These are phyloP conservation scores for Helicostylum pulchrum DNA, from an alignment of 192 early-diverging fungal species.

Conservation along the genomic window DNA sequence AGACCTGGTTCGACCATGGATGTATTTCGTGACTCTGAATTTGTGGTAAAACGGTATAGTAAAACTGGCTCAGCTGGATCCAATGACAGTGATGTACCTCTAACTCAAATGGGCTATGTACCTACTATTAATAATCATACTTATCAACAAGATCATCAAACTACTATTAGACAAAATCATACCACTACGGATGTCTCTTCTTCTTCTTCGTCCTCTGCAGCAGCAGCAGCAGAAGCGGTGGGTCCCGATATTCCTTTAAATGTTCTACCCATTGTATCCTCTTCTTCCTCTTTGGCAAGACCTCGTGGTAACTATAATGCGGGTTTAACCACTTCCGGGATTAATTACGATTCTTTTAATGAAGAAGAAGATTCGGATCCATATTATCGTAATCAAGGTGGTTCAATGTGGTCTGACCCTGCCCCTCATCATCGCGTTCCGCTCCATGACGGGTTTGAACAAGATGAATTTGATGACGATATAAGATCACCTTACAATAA, in stretches of 20 bases:
- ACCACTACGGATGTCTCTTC: too few relatives aligned
- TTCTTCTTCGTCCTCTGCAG: too few relatives aligned
- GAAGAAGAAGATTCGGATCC: neutral
- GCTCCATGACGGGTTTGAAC: neutral
- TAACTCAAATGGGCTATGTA: constrained; percentile 16
- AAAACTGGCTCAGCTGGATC: constrained; percentile 32
- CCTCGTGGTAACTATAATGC: constrained; percentile 2
- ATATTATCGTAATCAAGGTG: neutral
- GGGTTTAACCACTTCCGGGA: constrained; percentile 4
- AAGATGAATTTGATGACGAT: neutral
- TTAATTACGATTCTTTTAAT: neutral
- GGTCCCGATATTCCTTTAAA: constrained; percentile 8
- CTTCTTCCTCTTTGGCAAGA: constrained; percentile 10
- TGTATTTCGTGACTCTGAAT: constrained; percentile 10
- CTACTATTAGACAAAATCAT: neutral
- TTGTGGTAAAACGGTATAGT: constrained; percentile 11
- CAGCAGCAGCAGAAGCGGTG: neutral
- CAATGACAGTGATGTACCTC: constrained; percentile 26
- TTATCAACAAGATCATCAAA: constrained; percentile 3
- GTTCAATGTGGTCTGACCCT: constrained; percentile 12
- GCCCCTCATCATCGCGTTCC: constrained; percentile 17
- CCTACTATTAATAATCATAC: constrained; percentile 2
- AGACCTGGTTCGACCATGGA: constrained; percentile 16
- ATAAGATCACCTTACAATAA: too few relatives aligned
- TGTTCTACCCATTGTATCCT: neutral